Conservation (phyloP, 805 yeast species). For the Wickerhamiella galacta region DNA sequence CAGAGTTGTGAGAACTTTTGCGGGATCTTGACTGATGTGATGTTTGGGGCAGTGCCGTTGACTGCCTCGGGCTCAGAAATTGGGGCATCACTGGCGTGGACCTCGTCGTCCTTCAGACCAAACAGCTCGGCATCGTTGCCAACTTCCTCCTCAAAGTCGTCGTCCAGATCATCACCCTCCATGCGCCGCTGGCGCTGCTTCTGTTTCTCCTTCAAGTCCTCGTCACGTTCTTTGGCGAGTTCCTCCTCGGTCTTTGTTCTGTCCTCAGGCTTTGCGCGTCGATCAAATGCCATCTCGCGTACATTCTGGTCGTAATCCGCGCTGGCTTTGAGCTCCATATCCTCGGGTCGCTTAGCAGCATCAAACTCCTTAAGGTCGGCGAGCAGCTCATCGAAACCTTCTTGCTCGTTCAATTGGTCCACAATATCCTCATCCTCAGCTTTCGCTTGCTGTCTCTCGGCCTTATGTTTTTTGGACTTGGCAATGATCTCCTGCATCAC, state of each 20-base stretch:
- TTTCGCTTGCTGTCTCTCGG: conserved; percentile 26
- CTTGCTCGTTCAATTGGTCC: conserved; percentile 23
- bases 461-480: conserved; percentile 27
- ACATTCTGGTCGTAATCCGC: conserved; percentile 22
- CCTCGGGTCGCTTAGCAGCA: not conserved
- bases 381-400: conserved; percentile 20
- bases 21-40: conserved; percentile 1
- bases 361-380: conserved; percentile 15
- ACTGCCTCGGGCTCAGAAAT: conserved; percentile 34
- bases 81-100: conserved; percentile 13
- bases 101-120: conserved; percentile 18
- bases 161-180: conserved; percentile 24
- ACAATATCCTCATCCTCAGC: conserved; percentile 23
- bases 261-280: conserved; percentile 27
- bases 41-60: conserved; percentile 3
- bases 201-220: conserved; percentile 19
- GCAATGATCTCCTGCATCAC: conserved; percentile 30
- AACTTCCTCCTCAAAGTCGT: conserved; percentile 13
- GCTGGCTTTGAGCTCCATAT: conserved; percentile 9
- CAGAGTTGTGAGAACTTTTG: conserved; percentile 4
- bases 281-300: conserved; percentile 25
- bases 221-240: conserved; percentile 22
- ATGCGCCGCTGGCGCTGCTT: conserved; percentile 24
- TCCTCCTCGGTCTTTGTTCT: conserved; percentile 29
- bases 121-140: conserved; percentile 26